Percentiles rank a stretch among this genome's conserved stretches.
phyloP scores from a whole-genome alignment of 2,329 filamentous ascomycete genomes.

The Cladobotryum protrusum region DNA sequence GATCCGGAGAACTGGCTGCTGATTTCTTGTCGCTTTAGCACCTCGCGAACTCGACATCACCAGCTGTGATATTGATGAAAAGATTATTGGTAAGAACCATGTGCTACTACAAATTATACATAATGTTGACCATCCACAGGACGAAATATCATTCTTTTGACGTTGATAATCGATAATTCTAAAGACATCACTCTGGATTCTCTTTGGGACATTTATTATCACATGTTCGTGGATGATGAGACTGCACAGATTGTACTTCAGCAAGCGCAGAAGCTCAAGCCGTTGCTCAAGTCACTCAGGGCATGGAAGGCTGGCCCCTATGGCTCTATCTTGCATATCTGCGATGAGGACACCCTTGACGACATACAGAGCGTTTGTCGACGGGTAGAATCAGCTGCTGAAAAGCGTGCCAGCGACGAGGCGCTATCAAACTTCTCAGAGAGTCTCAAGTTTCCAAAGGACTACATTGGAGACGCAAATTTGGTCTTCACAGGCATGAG shows the following conservation, averaged over 20 bases:
- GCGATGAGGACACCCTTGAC: slow-evolving; percentile 39
- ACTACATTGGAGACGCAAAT: slow-evolving; percentile 16
- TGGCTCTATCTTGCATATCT: slow-evolving; percentile 40
- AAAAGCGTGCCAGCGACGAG: slow-evolving; percentile 10
- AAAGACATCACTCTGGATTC: slow-evolving; percentile 19
- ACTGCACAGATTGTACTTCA: slow-evolving; percentile 30
- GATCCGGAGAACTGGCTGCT: neutral
- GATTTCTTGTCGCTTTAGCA: slow-evolving; percentile 18
- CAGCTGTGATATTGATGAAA: slow-evolving; percentile 47
- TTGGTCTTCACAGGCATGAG: slow-evolving; percentile 26
- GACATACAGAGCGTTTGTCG: slow-evolving; percentile 35
- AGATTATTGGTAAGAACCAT: slow-evolving; percentile 39
- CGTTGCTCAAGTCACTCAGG: slow-evolving; percentile 30
- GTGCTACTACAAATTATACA: neutral
- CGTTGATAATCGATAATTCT: slow-evolving; percentile 40
- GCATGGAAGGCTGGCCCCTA: slow-evolving; percentile 42
- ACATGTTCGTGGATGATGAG: slow-evolving; percentile 38
- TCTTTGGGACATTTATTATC: slow-evolving; percentile 52
- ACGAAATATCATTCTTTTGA: slow-evolving; percentile 48
- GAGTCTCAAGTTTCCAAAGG: slow-evolving; percentile 17
- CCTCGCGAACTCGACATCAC: slow-evolving; percentile 46
- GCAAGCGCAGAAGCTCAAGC: slow-evolving; percentile 40
- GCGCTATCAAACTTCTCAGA: slow-evolving; percentile 13
- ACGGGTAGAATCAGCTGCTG: slow-evolving; percentile 16
- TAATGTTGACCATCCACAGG: slow-evolving; percentile 29